Percentiles rank a stretch among this genome's conserved stretches.
Conservation (phyloP, 768 basidiomycete species). For the Jaapia argillacea region DNA sequence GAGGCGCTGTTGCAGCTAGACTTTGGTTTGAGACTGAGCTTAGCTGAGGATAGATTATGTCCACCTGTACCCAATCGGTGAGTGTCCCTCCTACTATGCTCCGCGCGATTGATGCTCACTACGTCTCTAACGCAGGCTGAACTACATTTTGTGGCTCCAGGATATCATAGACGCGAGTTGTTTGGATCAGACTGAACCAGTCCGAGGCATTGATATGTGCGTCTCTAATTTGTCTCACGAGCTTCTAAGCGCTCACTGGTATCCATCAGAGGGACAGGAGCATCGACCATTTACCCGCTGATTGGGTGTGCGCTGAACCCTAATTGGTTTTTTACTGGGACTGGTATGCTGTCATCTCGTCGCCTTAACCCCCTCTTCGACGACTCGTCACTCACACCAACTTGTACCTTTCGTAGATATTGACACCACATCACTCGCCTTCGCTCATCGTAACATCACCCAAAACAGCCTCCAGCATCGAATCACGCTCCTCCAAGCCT, state of each 20-base stretch:
- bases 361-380: no score
- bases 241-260: no score
- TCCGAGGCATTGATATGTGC: constrained; percentile 68
- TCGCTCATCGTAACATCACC: no score
- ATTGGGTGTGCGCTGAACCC: constrained; percentile 47
- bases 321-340: constrained; percentile 54
- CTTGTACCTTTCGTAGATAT: no score
- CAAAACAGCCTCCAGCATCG: no score
- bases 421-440: no score
- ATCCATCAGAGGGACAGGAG: constrained; percentile 72
- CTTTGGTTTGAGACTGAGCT: constrained; percentile 48
- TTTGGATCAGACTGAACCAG: constrained; percentile 6
- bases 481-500: no score
- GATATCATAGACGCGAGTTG: constrained; percentile 40
- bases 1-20: constrained; percentile 68
- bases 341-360: no score
- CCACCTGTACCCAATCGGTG: constrained; percentile 60
- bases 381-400: no score
- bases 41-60: constrained; percentile 71
- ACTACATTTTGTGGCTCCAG: constrained; percentile 83
- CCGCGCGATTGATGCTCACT: no score
- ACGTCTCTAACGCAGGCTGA: no score
- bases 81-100: no score
- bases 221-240: constrained; percentile 10
- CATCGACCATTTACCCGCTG: constrained; percentile 84